phyloP scores from a whole-genome alignment of 352 stramenopile species.

The Elongisporangium prolatum region DNA sequence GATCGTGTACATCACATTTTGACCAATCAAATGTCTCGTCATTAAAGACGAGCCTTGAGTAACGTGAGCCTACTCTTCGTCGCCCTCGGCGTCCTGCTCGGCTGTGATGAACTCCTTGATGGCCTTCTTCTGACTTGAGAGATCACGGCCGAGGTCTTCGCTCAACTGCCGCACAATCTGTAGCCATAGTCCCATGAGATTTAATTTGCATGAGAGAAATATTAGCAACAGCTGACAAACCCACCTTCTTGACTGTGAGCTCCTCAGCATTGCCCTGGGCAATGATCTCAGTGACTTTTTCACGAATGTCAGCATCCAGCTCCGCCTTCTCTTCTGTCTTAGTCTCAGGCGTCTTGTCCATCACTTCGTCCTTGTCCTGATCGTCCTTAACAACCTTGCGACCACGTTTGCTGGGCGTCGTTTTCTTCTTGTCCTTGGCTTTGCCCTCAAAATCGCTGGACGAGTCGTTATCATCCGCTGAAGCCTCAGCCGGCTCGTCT shows the following conservation, averaged over 20 bases:
- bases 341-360: slow-evolving; percentile 8
- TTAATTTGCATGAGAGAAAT: no score
- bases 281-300: slow-evolving; percentile 78
- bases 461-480: slow-evolving; percentile 26
- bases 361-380: slow-evolving; percentile 13
- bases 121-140: slow-evolving; percentile 65
- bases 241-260: slow-evolving; percentile 81
- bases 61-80: slow-evolving; percentile 8
- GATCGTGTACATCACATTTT: slow-evolving; percentile 1
- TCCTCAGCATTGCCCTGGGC: slow-evolving; percentile 67
- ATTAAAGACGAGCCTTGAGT: neutral
- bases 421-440: slow-evolving; percentile 28
- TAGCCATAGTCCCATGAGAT: no score
- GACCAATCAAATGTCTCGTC: slow-evolving; percentile 11
- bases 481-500: slow-evolving; percentile 10
- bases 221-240: neutral
- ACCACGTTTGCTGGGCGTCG: slow-evolving; percentile 19
- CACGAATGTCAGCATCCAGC: slow-evolving; percentile 45
- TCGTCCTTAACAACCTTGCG: slow-evolving; percentile 12
- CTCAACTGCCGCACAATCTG: slow-evolving; percentile 75
- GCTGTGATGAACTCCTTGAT: slow-evolving; percentile 80
- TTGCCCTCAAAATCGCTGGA: slow-evolving; percentile 63
- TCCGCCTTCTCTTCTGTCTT: slow-evolving; percentile 13
- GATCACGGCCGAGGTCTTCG: slow-evolving; percentile 55
- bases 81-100: slow-evolving; percentile 15